Base-by-base conservation (phyloP, 1,139 yeast species). In the Scheffersomyces quercinus region DNA sequence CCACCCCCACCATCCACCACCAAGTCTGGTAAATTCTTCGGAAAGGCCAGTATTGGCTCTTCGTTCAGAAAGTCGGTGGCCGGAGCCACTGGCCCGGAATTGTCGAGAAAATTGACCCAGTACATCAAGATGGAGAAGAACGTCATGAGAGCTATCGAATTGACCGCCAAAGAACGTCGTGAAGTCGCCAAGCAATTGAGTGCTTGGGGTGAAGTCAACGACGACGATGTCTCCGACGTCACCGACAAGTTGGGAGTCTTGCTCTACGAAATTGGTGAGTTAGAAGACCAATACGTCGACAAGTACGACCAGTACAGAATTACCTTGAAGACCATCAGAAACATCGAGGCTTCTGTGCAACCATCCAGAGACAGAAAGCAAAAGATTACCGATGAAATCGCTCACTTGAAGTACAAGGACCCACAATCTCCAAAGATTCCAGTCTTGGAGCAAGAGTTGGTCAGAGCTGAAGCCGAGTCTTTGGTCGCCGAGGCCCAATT, bases 401-500 rank as follows among this genome's bases (percentile, higher is more conserved):
- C 98, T 54, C 91, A 87, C 73, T 82, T 93, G 73, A 93, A 93
- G 77, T 93, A 93, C 81, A 93, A 91, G 80, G 98, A 93, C 73
- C 98, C 99, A 51, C 88, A 88, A 73, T 88, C 97, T 45, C 97
- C 96, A 70, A 91, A 89, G 79, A 88, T 93, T 56, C 83, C 89
- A 52, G 90, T 91, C 44, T 82, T 93, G 67, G 99, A 93, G 79
- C 98, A 93, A 76, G 98, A 93, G 75, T 82, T 93, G 68, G 98
- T 93, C 54, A 87, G 99, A 73, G 97, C 98, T 41, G 99, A 93
- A 77, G 98, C 98, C 55, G 98, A 93, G 76, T 89, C 97, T 41
- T 82, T 93, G 60, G 99, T 93, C 59, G 99, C 99, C 48, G 99
- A 93, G 77, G 98, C 98, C 44, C 99, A 93, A 79, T 82, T 93